Evolutionary conservation across 2,329 filamentous ascomycete genomes (phyloP).

Genomic region (Cercospora citrullina): DNA sequence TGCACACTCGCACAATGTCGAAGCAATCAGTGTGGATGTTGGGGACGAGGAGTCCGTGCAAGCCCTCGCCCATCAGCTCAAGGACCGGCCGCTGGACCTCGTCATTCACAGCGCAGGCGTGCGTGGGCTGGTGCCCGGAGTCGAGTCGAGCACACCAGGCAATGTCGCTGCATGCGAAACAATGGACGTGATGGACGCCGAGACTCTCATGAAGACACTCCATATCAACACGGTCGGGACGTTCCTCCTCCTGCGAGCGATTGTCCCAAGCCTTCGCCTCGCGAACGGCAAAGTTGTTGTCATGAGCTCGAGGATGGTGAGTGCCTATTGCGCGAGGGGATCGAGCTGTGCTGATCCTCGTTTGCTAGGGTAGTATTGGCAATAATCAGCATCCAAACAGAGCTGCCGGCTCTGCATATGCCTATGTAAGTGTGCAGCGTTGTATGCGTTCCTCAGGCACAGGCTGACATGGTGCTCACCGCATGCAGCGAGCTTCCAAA

Average conservation of each 20-base stretch:
- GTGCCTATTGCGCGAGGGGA: background rate
- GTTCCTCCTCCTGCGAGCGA: slow-evolving; percentile 42
- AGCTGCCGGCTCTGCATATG: slow-evolving; percentile 45
- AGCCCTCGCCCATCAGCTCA: slow-evolving; percentile 25
- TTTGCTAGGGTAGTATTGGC: slow-evolving; percentile 38
- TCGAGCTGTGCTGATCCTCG: background rate
- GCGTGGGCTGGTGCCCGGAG: slow-evolving; percentile 44
- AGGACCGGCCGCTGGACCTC: slow-evolving; percentile 38
- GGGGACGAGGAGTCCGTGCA: slow-evolving; percentile 31
- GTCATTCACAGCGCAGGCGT: slow-evolving; percentile 50
- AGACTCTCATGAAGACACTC: slow-evolving; percentile 43
- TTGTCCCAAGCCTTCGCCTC: slow-evolving; percentile 41
- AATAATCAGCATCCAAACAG: slow-evolving; percentile 38
- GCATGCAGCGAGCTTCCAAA: slow-evolving; percentile 44
- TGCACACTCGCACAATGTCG: slow-evolving; percentile 27
- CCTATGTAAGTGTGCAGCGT: slow-evolving; percentile 37
- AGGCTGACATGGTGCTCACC: background rate
- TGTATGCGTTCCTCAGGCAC: background rate
- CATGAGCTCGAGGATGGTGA: slow-evolving; percentile 47
- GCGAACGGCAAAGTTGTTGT: slow-evolving; percentile 42
- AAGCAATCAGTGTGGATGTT: slow-evolving; percentile 33
- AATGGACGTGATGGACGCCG: slow-evolving; percentile 42
- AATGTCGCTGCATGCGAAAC: slow-evolving; percentile 47
- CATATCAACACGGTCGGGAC: slow-evolving; percentile 47
- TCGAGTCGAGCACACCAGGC: slow-evolving; percentile 32